A percentile compares a stretch with the other conserved stretches of the same genome.
Conservation (phyloP, 2,329 filamentous ascomycete species). For the Neurospora crassa region DNA sequence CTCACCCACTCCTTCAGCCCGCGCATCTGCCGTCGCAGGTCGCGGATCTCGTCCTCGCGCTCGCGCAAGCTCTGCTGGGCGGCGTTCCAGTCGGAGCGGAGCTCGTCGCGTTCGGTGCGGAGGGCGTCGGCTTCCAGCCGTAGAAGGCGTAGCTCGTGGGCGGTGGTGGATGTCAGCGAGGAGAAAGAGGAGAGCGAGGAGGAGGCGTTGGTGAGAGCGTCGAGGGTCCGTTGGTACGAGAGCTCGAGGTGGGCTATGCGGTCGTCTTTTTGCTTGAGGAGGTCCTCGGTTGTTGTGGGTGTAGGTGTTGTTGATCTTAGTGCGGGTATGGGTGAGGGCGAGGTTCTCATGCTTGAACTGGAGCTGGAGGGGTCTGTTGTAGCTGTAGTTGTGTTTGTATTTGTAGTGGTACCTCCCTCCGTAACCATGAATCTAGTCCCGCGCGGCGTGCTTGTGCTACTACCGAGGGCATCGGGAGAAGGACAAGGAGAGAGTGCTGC, state of each 20-base stretch:
- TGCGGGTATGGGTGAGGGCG: background rate
- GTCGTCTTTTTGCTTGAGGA: conserved; percentile 37
- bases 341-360: background rate
- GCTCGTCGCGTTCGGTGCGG: conserved; percentile 37
- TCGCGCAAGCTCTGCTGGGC: conserved; percentile 35
- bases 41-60: conserved; percentile 46
- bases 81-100: conserved; percentile 39
- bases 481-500: background rate
- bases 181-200: background rate
- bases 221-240: conserved; percentile 15
- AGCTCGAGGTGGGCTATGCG: conserved; percentile 42
- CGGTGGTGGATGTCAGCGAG: conserved; percentile 14
- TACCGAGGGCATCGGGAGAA: background rate
- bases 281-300: conserved; percentile 16
- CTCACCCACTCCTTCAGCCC: conserved; percentile 66
- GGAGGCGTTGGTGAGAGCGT: background rate
- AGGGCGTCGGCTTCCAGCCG: conserved; percentile 38
- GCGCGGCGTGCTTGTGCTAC: background rate
- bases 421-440: background rate
- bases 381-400: background rate
- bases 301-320: conserved; percentile 5
- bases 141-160: conserved; percentile 43
- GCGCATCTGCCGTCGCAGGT: conserved; percentile 49
- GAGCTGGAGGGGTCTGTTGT: background rate
- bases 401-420: background rate